Evolutionary conservation across 371 early-diverging fungal genomes (phyloP), one percentile per base, ranked within the genome.

Genomic region (Mortierella sp.): DNA sequence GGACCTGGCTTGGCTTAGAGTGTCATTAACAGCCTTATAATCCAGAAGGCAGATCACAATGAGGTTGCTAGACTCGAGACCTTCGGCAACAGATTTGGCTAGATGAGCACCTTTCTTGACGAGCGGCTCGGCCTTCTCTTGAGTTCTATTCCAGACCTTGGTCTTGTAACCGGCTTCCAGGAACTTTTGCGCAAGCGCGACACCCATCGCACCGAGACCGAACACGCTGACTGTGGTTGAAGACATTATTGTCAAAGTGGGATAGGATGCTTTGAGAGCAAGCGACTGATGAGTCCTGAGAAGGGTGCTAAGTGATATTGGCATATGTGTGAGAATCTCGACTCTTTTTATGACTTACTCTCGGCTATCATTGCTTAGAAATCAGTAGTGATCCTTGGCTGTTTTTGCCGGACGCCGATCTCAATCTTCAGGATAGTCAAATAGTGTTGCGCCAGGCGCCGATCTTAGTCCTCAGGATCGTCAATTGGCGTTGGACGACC

Each of bases 121-220:
- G 14, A 60, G 48, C n/a, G 22, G 21, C 16, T 40, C 16, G 24
- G 52, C 52, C 34, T 60, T 60, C 21, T 43, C 53, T 8, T 27
- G 22, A 6, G 60, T 28, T 13, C 60, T 37, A 29, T 60, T 60
- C 60, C 60, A 60, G 43, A 60, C 60, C 17, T 51, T 60, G 28
- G 44, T 25, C 25, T 24, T 29, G 45, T 28, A 50, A 13, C 52
- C 60, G 2, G 31, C 19, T 19, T 51, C 43, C 10, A 43, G 25
- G 21, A 60, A 60, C 40, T 44, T 29, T 2, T 49, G 2, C 24
- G 53, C 52, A 9, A 60, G 43, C 1, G 19, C 60, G 8, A 50
- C 8, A 17, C 60, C 60, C 60, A 60, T 60, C 14, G 60, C 60
- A 12, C 60, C 60, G 19, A 60, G 60, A n/a, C 60, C 60, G 22